Conservation (phyloP, 176 grass and related monocot genomes). For the Aegilops tauschii region DNA sequence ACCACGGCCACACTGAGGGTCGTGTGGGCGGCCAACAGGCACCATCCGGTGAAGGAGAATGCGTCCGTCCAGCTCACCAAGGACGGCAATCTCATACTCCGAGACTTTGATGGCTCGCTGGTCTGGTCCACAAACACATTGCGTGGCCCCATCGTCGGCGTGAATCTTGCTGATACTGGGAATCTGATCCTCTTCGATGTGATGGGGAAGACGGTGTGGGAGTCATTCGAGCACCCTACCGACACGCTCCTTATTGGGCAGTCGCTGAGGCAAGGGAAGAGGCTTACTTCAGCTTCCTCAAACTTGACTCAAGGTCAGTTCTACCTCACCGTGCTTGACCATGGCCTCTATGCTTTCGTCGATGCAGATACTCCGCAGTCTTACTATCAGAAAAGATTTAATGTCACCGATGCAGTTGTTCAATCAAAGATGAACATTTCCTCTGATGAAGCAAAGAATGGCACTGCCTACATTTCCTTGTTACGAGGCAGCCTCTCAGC, state of each 20-base stretch:
- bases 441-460: slow-evolving; percentile 13
- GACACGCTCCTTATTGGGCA: slow-evolving; percentile 56
- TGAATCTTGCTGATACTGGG: slow-evolving; percentile 47
- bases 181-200: slow-evolving; percentile 60
- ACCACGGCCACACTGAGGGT: slow-evolving; percentile 16
- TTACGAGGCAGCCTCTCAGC: slow-evolving; percentile 46
- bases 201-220: slow-evolving; percentile 46
- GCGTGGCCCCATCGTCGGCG: slow-evolving; percentile 19
- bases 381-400: slow-evolving; percentile 43
- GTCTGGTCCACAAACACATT: slow-evolving; percentile 55
- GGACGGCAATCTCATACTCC: slow-evolving; percentile 48
- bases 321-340: slow-evolving; percentile 42
- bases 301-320: slow-evolving; percentile 53
- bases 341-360: slow-evolving; percentile 44
- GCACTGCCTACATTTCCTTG: slow-evolving; percentile 40
- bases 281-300: slow-evolving; percentile 35
- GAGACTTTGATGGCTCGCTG: slow-evolving; percentile 30
- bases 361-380: slow-evolving; percentile 32
- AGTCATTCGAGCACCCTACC: slow-evolving; percentile 57
- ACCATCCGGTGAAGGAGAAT: slow-evolving; percentile 41
- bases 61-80: slow-evolving; percentile 35
- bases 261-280: slow-evolving; percentile 51
- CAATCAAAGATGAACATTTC: slow-evolving; percentile 42
- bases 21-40: slow-evolving; percentile 58
- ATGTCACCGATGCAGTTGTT: slow-evolving; percentile 24